phyloP scores from a whole-genome alignment of 2,329 filamentous ascomycete genomes.

The Dothidotthia symphoricarpi region DNA sequence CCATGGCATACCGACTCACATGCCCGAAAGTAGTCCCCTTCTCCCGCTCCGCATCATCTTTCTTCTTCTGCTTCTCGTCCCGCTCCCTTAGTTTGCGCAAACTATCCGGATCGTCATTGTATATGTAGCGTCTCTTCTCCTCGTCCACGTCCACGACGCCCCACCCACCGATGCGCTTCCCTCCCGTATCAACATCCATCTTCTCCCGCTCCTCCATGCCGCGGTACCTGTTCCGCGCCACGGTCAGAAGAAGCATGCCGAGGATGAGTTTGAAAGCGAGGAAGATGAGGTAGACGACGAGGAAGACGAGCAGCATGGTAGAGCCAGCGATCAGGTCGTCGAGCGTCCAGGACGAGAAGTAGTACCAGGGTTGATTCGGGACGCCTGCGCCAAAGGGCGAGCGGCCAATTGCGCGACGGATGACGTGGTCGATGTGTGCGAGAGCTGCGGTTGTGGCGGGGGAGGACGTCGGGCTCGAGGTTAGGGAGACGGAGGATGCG shows the following conservation, averaged over 20 bases:
- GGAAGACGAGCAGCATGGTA: slow-evolving; percentile 84
- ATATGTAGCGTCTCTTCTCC: slow-evolving; percentile 81
- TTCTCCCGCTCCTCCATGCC: slow-evolving; percentile 72
- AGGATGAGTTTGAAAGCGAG: slow-evolving; percentile 79
- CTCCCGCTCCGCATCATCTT: slow-evolving; percentile 55
- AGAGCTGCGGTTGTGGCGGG: slow-evolving; percentile 75
- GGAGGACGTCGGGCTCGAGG: slow-evolving; percentile 59
- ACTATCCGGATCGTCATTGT: slow-evolving; percentile 77
- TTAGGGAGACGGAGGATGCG: slow-evolving; percentile 64
- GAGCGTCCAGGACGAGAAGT: slow-evolving; percentile 52
- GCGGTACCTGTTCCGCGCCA: slow-evolving; percentile 74
- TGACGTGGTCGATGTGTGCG: slow-evolving; percentile 73
- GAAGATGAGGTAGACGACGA: slow-evolving; percentile 79
- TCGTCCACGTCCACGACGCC: slow-evolving; percentile 86
- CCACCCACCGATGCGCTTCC: slow-evolving; percentile 75
- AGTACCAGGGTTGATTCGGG: slow-evolving; percentile 35
- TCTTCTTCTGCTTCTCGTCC: slow-evolving; percentile 62
- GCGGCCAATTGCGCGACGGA: slow-evolving; percentile 73
- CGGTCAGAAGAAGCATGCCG: slow-evolving; percentile 81
- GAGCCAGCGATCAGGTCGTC: slow-evolving; percentile 72
- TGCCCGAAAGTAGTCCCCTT: slow-evolving; percentile 59
- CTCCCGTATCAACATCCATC: slow-evolving; percentile 60
- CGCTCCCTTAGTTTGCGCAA: slow-evolving; percentile 59
- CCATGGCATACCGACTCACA: slow-evolving; percentile 86
- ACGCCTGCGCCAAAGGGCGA: slow-evolving; percentile 58